Base-by-base conservation (phyloP, 2,329 filamentous ascomycete genomes). In the Beauveria scarabaeidicola region DNA sequence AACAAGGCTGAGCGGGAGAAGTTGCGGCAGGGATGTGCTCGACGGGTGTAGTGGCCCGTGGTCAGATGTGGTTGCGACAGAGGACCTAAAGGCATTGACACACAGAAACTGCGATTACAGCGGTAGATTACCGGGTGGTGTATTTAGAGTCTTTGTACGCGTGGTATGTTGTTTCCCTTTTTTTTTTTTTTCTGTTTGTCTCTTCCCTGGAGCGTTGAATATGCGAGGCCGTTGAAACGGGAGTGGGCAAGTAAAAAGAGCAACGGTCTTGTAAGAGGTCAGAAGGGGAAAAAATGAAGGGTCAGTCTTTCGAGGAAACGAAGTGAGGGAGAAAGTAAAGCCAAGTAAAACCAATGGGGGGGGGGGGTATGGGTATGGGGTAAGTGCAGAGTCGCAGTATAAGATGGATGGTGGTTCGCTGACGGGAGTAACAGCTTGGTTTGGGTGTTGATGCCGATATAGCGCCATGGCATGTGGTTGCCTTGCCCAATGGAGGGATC, bases 51-150 rank as follows among this genome's bases (percentile, higher is more conserved):
- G 36, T 41, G 29, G 54, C 46, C 55, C 46, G 55, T 23, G 46
- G 32, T 51, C 23, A 51, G n/a, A 58, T 58, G 32, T 23, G 38
- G 55, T 36, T 43, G 46, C 25, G 55, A 51, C 13, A 41, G 23
- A 51, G 36, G 36, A 43, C 38, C 46, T 36, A 50, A 23, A 58
- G 46, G 55, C 55, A 58, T 58, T 58, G 55, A 58, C 53, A 48
- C 53, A 48, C 29, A 10, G 43, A 8, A 38, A 40, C 15, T 27
- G 23, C 15, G 10, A 27, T 27, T 48, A 56, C 53, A 48, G 43
- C 21, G 53, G 23, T 47, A 56, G 19, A 47, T 32, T 4, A 40
- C 43, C 43, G n/a, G 19, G 43, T 3, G n/a, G 25, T 46, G 41
- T 29, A 21, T 44, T 36, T 36, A 15, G 9, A 40, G 32, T 19